Evolutionary conservation across 2,329 filamentous ascomycete genomes (phyloP), one percentile per base, ranked within the genome.

Genomic region (Ilyonectria mors-panacis): DNA sequence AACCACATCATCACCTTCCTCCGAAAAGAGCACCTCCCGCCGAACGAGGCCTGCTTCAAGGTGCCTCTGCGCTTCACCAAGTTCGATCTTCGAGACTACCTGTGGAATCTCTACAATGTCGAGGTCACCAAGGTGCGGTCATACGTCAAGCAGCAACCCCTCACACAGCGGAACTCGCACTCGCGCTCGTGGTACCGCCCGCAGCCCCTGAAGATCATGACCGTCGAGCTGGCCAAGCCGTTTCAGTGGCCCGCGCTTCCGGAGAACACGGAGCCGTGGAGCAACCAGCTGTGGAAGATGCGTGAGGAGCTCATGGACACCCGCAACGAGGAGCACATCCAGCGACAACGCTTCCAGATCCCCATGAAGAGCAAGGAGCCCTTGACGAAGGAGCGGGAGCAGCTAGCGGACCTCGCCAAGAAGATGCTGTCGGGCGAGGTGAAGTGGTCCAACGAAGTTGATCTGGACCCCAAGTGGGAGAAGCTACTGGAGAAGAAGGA

Each of bases 41-140:
- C 95, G 21, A 92, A 91, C 80, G 94, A 93, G 80, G 96, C 95
- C 70, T 92, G 91, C 76, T 99, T 99, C 89, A 87, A 92, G 77
- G 95, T 98, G 35, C 96, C 96, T 12, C 88, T 98, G 75, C 91
- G 89, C 75, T 94, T 98, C 86, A 97, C 94, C 86, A 99, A 99
- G 84, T 92, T 98, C 81, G 96, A 99, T 81, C 85, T 99, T 47
- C 93, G 94, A 81, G 95, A 98, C 85, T 99, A 98, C 85, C 91
- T 99, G 69, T 93, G 89, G 84, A 91, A 97, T 81, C 88, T 89
- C 48, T 99, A 99, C 86, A 87, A 88, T 67, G 91, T 98, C 68
- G 87, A 91, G 70, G 89, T 92, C 60, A 84, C 89, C 59, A 86
- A 86, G 72, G 90, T 98, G 69, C 93, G 95, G 68, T 94, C 93